These are phyloP conservation scores for Neurospora crassa DNA, from an alignment of 2,329 filamentous ascomycete genomes.

Conservation along the genomic window DNA sequence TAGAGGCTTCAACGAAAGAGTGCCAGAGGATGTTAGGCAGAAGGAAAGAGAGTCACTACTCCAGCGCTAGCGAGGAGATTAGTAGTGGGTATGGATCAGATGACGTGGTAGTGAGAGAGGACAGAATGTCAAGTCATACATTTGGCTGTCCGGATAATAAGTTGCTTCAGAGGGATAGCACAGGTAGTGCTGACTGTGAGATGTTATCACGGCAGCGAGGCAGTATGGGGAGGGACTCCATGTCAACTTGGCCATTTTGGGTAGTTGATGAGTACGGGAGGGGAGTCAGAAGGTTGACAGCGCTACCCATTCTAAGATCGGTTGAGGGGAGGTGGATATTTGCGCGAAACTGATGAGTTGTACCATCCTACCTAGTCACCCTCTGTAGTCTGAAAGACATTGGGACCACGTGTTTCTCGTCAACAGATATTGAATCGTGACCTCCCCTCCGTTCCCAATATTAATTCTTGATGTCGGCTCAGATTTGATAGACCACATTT, in stretches of 20 bases:
- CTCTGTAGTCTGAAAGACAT: not conserved
- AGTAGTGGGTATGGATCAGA: not conserved
- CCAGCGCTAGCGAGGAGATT: not conserved
- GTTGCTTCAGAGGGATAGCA: not conserved
- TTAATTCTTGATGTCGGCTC: not conserved
- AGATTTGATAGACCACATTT: not conserved
- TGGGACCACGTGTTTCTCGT: not conserved
- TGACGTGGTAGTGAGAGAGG: not conserved
- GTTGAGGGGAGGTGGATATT: not conserved
- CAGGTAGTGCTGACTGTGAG: not conserved
- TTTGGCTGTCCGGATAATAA: not conserved
- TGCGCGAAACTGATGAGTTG: not conserved
- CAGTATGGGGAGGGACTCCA: not conserved
- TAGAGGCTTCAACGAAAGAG: slow-evolving; percentile 1
- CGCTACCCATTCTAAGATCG: not conserved
- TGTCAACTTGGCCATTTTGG: not conserved
- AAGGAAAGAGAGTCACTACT: not conserved
- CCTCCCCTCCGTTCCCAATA: not conserved
- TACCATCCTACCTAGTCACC: not conserved
- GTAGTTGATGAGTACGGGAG: not conserved
- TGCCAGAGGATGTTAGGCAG: not conserved
- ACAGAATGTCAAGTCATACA: not conserved
- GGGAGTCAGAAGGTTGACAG: not conserved
- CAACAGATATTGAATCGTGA: not conserved
- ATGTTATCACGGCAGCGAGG: not conserved